phyloP scores from a whole-genome alignment of 257 asterid species.

The Vinca minor region DNA sequence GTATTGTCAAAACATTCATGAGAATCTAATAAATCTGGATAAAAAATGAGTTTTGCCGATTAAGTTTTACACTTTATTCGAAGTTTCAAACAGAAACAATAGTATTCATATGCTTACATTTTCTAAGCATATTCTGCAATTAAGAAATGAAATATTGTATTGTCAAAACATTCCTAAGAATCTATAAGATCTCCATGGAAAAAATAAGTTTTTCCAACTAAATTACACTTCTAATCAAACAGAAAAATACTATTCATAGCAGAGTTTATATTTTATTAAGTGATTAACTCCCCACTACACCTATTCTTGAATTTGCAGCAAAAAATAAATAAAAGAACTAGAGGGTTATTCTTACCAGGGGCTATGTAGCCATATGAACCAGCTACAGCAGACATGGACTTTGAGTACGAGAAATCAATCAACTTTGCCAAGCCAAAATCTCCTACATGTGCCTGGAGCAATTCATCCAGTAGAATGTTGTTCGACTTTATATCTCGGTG shows the following conservation, averaged over 20 bases:
- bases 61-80: no score
- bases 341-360: constrained; percentile 48
- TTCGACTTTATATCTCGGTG: constrained; percentile 85
- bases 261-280: background rate
- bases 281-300: background rate
- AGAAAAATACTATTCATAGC: no score
- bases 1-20: background rate
- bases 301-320: background rate
- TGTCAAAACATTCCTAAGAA: no score
- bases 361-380: constrained; percentile 96
- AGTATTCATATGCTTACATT: no score
- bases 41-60: no score
- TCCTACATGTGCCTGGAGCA: constrained; percentile 73
- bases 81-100: background rate
- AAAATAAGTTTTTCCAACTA: no score
- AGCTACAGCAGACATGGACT: constrained; percentile 90
- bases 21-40: background rate
- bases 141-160: no score
- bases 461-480: constrained; percentile 69
- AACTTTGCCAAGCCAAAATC: constrained; percentile 88
- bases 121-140: no score
- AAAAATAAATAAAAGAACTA: background rate
- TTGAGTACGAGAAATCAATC: constrained; percentile 63
- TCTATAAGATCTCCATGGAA: no score
- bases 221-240: no score